Evolutionary conservation across 129 eudicot genomes (phyloP).

Genomic region (Centella asiatica): DNA sequence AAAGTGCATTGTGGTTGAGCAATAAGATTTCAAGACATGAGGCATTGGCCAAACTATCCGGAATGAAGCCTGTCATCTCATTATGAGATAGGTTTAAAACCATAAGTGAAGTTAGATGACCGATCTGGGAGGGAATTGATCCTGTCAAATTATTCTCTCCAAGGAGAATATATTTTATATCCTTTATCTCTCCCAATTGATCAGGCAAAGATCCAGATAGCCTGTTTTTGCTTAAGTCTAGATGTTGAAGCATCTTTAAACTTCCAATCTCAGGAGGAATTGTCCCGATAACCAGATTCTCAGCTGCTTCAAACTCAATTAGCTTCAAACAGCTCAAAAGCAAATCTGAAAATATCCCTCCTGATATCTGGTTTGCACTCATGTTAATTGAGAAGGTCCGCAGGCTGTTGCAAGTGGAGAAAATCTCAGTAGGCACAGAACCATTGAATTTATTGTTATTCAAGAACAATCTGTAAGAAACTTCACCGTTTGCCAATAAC

Average conservation of each 20-base stretch:
- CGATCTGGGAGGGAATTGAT: constrained; percentile 15
- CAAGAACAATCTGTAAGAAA: constrained; percentile 11
- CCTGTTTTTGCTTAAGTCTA: constrained; percentile 15
- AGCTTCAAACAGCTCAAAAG: constrained; percentile 18
- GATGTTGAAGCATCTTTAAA: constrained; percentile 15
- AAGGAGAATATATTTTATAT: constrained; percentile 15
- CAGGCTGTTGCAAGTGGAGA: constrained; percentile 15
- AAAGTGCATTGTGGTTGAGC: constrained; percentile 22
- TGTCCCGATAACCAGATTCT: constrained; percentile 18
- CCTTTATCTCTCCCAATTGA: constrained; percentile 22
- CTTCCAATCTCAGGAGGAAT: constrained; percentile 18
- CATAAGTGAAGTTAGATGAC: constrained; percentile 16
- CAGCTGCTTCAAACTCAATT: constrained; percentile 17
- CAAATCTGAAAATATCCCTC: constrained; percentile 9
- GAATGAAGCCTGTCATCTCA: constrained; percentile 18
- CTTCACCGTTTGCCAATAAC: constrained; percentile 10
- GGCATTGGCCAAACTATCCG: constrained; percentile 13
- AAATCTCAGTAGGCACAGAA: constrained; percentile 6
- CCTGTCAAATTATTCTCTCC: constrained; percentile 32
- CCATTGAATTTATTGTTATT: constrained; percentile 24
- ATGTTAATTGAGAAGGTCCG: constrained; percentile 19
- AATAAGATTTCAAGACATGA: constrained; percentile 17
- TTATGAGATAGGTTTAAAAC: constrained; percentile 23
- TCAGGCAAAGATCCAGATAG: constrained; percentile 26
- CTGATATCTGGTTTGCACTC: constrained; percentile 24